Evolutionary conservation across 176 grass and related monocot species (phyloP), one percentile per base, ranked within the genome.

Genomic region (Saccharum spontaneum): DNA sequence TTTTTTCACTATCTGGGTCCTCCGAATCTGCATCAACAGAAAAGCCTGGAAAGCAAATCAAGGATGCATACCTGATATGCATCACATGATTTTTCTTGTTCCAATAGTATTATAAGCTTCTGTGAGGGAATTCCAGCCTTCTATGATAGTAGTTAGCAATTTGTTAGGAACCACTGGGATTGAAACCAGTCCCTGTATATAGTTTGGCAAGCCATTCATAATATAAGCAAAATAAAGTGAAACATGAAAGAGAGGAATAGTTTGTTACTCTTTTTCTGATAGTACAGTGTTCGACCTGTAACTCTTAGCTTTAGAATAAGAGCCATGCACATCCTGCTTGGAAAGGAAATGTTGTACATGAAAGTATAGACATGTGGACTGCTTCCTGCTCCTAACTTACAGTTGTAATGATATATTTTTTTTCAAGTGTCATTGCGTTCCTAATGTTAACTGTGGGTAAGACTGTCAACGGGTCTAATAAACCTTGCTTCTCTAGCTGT

Each of bases 151-250:
- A 83, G 31, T 20, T 76, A 83, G 60, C 12, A 30, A 65, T 43
- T 87, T 76, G 12, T 36, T 76, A 80, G 85, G 76, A 62, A 71
- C 44, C 50, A 84, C 63, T 70, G 13, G 69, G 76, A 87, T 71
- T 81, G 63, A 84, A 84, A 87, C 22, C 36, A 76, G 76, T 80
- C 81, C 76, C 69, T 48, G 69, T 90, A 80, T 76, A 87, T 87
- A 84, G 76, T 69, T 80, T 80, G 48, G 14, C 10, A 26, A 24
- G 59, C 22, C 2, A 77, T 76, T 82, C 73, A 52, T 71, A 70
- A 16, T 40, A 22, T 65, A 46, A 90, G 1, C 50, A 84, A 50
- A 75, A 84, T 90, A 87, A 87, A n/a, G 70, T 3, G 39, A 48
- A 50, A 81, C 80, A 69, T 1, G 7, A 41, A 84, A 80, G 46